Evolutionary conservation across 805 yeast species (phyloP).

Genomic region (Kregervanrija fluxuum): DNA sequence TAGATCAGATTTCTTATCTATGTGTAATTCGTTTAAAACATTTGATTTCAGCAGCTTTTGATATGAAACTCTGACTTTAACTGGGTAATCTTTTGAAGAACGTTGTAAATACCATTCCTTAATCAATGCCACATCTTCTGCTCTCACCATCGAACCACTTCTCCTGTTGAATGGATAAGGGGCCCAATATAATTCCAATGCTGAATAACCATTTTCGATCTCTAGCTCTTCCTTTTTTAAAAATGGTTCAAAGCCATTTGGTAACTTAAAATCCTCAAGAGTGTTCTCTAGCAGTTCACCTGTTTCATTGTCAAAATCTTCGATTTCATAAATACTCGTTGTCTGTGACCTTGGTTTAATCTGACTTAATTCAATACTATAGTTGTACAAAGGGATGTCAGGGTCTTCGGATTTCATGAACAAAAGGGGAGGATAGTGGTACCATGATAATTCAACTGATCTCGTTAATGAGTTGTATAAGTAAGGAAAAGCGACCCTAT

Average conservation of each 20-base stretch:
- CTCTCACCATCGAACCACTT: conserved; percentile 65
- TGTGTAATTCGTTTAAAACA: conserved; percentile 65
- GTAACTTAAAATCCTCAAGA: conserved; percentile 32
- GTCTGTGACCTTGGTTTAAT: conserved; percentile 29
- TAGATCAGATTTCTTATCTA: conserved; percentile 31
- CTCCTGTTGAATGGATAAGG: conserved; percentile 80
- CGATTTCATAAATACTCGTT: conserved; percentile 12
- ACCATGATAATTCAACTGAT: conserved; percentile 54
- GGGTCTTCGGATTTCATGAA: conserved; percentile 40
- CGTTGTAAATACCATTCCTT: conserved; percentile 80
- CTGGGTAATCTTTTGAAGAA: conserved; percentile 47
- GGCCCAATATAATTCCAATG: conserved; percentile 68
- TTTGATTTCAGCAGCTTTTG: conserved; percentile 78
- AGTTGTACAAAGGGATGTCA: conserved; percentile 48
- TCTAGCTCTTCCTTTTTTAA: conserved; percentile 38
- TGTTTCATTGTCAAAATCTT: conserved; percentile 18
- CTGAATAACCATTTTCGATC: conserved; percentile 43
- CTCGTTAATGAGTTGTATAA: conserved; percentile 74
- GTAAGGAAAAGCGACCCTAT: conserved; percentile 79
- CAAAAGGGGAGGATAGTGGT: conserved; percentile 56
- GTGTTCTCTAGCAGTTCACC: conserved; percentile 28
- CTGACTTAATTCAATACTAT: conserved; percentile 49
- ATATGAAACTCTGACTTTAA: conserved; percentile 79
- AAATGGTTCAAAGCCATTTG: conserved; percentile 39
- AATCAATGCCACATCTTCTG: conserved; percentile 82